Percentiles rank a stretch among this genome's conserved stretches.
Evolutionary conservation across 176 grass and related monocot species (phyloP).

Genomic region (Hordeum marinum): DNA sequence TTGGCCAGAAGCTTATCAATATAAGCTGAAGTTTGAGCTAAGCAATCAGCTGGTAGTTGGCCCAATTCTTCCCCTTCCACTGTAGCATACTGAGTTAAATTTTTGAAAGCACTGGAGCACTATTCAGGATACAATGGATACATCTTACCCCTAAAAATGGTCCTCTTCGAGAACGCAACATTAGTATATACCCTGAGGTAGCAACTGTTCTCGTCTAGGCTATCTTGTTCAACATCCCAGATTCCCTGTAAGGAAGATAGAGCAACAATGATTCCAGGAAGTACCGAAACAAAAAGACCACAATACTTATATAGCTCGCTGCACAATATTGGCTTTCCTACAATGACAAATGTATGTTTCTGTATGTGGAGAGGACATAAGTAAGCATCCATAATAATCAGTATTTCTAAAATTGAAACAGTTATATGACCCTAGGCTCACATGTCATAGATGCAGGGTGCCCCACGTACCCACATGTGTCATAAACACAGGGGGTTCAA

Average conservation of each 20-base stretch:
- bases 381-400: background rate
- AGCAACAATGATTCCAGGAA: conserved; percentile 9
- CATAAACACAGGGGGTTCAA: background rate
- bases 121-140: background rate
- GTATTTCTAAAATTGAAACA: background rate
- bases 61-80: background rate
- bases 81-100: background rate
- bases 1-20: background rate
- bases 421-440: background rate
- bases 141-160: conserved; percentile 88
- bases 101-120: conserved; percentile 7
- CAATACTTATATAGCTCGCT: background rate
- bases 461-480: background rate
- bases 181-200: conserved; percentile 67
- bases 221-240: conserved; percentile 79
- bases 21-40: conserved; percentile 19
- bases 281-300: background rate
- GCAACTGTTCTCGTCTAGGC: conserved; percentile 51
- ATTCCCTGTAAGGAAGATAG: conserved; percentile 51
- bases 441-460: background rate
- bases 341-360: background rate
- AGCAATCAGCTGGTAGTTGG: background rate
- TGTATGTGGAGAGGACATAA: background rate
- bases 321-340: conserved; percentile 8
- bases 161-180: conserved; percentile 81